phyloP scores from a whole-genome alignment of 495 filamentous ascomycete species.

The Trypethelium eluteriae region DNA sequence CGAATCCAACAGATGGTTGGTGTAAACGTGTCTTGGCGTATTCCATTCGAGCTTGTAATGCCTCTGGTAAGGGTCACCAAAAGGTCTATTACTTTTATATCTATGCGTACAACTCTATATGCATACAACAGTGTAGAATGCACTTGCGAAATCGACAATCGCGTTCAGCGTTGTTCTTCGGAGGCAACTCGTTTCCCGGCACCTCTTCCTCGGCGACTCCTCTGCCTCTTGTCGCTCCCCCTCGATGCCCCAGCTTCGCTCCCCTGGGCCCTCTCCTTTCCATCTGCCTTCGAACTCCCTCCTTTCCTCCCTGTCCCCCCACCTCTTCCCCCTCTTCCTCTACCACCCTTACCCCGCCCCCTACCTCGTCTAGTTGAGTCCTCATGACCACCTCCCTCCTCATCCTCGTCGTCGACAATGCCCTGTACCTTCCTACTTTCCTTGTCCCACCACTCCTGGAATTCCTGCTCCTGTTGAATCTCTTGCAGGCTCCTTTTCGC shows the following conservation, averaged over 20 bases:
- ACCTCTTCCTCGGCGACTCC: background rate
- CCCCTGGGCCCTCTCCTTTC: background rate
- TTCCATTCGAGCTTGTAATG: background rate
- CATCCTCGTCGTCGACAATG: constrained; percentile 56
- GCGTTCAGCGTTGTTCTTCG: background rate
- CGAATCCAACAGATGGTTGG: too few species aligned
- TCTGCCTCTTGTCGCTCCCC: background rate
- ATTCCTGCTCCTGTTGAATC: constrained; percentile 93
- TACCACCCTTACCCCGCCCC: background rate
- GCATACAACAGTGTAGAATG: background rate
- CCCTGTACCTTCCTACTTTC: constrained; percentile 64
- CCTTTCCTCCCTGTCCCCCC: background rate
- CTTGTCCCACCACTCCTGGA: constrained; percentile 96
- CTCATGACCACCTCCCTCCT: constrained; percentile 24
- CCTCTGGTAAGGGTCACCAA: background rate
- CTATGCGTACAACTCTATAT: background rate
- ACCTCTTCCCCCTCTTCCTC: constrained; percentile 1
- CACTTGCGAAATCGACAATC: background rate
- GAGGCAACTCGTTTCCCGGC: constrained; percentile 2
- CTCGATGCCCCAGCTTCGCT: background rate
- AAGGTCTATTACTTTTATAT: background rate
- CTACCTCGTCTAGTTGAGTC: constrained; percentile 4
- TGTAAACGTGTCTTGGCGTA: too few species aligned
- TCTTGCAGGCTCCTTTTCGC: constrained; percentile 82
- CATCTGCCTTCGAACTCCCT: background rate